A percentile compares a stretch with the other conserved stretches of the same genome.
These are phyloP conservation scores for Lipomyces chichibuensis DNA, from an alignment of 805 yeast species.

Conservation along the genomic window DNA sequence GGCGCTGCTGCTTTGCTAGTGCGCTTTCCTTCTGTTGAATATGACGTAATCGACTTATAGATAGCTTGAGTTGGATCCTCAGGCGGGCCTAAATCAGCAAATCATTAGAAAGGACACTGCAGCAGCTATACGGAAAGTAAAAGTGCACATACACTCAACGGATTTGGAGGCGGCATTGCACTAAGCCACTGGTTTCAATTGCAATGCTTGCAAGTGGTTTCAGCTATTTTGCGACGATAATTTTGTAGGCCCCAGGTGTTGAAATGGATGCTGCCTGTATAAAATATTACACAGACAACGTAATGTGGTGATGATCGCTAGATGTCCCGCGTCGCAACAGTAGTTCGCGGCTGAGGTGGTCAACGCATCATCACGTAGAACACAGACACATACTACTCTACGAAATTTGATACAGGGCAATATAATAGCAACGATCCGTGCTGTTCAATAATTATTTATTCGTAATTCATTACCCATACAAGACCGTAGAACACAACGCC, in stretches of 20 bases:
- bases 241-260: neutral
- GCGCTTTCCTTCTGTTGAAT: constrained; percentile 77
- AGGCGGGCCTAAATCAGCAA: constrained; percentile 29
- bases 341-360: neutral
- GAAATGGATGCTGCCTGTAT: neutral
- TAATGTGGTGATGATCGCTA: neutral
- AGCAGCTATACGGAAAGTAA: neutral
- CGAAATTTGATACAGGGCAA: neutral
- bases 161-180: constrained; percentile 2
- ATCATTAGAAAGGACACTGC: neutral
- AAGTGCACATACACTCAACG: neutral
- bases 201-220: neutral
- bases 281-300: neutral
- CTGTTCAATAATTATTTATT: neutral
- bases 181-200: neutral
- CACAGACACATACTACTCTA: neutral
- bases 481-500: neutral
- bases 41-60: constrained; percentile 68
- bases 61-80: constrained; percentile 57
- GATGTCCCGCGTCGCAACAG: neutral
- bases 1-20: constrained; percentile 70
- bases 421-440: neutral
- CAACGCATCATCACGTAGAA: neutral
- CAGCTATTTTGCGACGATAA: neutral
- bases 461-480: neutral